These are phyloP conservation scores for Cercospora citrullina DNA, from an alignment of 2,329 filamentous ascomycete species.

Conservation along the genomic window DNA sequence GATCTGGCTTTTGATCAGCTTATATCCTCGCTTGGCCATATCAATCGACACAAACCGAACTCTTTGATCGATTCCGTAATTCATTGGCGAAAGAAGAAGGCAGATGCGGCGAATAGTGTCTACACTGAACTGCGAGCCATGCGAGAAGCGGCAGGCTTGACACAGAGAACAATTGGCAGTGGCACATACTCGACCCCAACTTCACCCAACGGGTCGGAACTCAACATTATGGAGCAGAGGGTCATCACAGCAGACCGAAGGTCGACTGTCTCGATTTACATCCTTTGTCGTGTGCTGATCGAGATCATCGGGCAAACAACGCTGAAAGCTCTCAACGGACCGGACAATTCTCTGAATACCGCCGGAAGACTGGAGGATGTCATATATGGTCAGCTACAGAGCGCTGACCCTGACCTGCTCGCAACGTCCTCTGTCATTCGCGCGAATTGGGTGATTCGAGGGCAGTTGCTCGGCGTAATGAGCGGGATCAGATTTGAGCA, in stretches of 20 bases:
- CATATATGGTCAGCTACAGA: conserved; percentile 93
- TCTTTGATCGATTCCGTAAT: conserved; percentile 96
- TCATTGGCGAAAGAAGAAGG: conserved; percentile 96
- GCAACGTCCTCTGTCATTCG: conserved; percentile 77
- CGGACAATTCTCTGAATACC: conserved; percentile 70
- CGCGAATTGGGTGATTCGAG: conserved; percentile 94
- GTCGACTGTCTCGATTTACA: conserved; percentile 92
- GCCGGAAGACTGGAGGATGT: conserved; percentile 92
- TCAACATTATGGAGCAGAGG: conserved; percentile 35
- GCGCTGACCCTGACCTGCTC: conserved; percentile 79
- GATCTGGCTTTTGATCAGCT: conserved; percentile 91
- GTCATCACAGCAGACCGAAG: conserved; percentile 64
- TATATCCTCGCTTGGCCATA: conserved; percentile 88
- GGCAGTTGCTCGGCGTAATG: conserved; percentile 92
- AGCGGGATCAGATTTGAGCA: conserved; percentile 86
- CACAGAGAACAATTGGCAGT: conserved; percentile 27
- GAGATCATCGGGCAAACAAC: conserved; percentile 92
- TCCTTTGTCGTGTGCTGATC: conserved; percentile 88
- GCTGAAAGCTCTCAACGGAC: conserved; percentile 64
- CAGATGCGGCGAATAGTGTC: conserved; percentile 66
- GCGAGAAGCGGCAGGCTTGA: conserved; percentile 28
- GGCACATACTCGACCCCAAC: conserved; percentile 24
- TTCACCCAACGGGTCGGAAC: conserved; percentile 30
- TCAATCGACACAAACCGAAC: conserved; percentile 90
- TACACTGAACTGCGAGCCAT: conserved; percentile 35